Conservation (phyloP, 176 grass and related monocot species). For the Aegilops tauschii region DNA sequence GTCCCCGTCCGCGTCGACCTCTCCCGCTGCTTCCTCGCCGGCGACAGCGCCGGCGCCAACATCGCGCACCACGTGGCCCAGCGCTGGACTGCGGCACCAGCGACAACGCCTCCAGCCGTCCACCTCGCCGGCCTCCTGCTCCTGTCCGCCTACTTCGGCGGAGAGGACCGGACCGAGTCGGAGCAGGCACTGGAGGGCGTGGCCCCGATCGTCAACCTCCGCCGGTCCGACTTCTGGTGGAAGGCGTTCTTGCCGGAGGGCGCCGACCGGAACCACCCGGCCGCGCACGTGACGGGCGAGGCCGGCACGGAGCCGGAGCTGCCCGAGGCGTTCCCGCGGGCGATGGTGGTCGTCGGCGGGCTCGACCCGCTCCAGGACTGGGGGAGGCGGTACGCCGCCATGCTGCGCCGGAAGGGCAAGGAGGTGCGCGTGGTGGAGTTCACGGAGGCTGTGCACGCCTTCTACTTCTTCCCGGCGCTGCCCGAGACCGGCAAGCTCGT, state of each 20-base stretch:
- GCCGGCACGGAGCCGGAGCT: neutral
- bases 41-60: slow-evolving; percentile 11
- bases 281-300: neutral
- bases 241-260: slow-evolving; percentile 41
- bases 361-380: slow-evolving; percentile 51
- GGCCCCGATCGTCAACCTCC: slow-evolving; percentile 16
- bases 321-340: slow-evolving; percentile 24
- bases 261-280: slow-evolving; percentile 33
- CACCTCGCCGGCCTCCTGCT: slow-evolving; percentile 44
- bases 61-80: slow-evolving; percentile 26
- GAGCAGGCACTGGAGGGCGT: slow-evolving; percentile 24
- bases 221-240: slow-evolving; percentile 33
- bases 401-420: slow-evolving; percentile 14
- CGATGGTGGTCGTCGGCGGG: slow-evolving; percentile 31
- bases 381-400: slow-evolving; percentile 15
- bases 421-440: slow-evolving; percentile 31
- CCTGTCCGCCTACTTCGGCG: slow-evolving; percentile 44
- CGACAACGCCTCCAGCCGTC: neutral
- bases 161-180: slow-evolving; percentile 35
- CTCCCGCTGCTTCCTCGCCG: neutral
- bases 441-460: slow-evolving; percentile 32
- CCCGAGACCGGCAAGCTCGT: slow-evolving; percentile 9
- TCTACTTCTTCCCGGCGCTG: slow-evolving; percentile 33
- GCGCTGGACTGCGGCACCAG: neutral
- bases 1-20: neutral